phyloP scores from a whole-genome alignment of 305 asterid genomes.

The Rubia peregrina region DNA sequence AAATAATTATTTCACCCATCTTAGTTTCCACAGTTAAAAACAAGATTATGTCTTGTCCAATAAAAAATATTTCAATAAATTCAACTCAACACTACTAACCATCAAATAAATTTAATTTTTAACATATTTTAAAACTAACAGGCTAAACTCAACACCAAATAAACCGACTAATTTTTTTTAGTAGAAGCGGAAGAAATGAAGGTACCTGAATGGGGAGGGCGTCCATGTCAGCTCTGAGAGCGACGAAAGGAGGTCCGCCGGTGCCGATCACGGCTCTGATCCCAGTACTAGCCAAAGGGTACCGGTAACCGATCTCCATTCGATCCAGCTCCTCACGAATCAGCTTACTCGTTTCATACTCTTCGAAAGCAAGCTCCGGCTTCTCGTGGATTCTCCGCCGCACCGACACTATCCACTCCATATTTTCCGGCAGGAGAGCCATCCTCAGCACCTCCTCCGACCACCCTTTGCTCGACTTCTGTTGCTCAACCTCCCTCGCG shows the following conservation, averaged over 20 bases:
- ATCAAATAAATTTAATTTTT: no score
- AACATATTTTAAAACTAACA: no score
- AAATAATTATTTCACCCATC: no score
- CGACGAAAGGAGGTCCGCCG: slow-evolving; percentile 80
- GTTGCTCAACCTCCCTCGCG: not conserved
- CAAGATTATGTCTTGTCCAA: no score
- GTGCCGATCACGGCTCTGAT: slow-evolving; percentile 72
- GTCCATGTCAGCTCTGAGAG: slow-evolving; percentile 90
- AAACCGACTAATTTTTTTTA: no score
- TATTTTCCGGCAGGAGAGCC: slow-evolving; percentile 35
- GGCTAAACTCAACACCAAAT: no score
- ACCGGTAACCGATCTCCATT: slow-evolving; percentile 47
- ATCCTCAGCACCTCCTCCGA: slow-evolving; percentile 40
- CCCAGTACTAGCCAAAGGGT: slow-evolving; percentile 70
- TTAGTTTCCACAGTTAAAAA: no score
- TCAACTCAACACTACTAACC: no score
- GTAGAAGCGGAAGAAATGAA: not conserved
- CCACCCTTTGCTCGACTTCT: slow-evolving; percentile 24
- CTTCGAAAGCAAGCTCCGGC: slow-evolving; percentile 87
- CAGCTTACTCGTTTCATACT: slow-evolving; percentile 57
- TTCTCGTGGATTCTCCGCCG: slow-evolving; percentile 67
- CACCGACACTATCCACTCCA: slow-evolving; percentile 50
- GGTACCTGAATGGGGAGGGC: slow-evolving; percentile 90
- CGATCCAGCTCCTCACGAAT: slow-evolving; percentile 57
- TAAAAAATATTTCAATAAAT: no score